Evolutionary conservation across 164 flowering plant species (phyloP).

Genomic region (Berberis vulgaris): DNA sequence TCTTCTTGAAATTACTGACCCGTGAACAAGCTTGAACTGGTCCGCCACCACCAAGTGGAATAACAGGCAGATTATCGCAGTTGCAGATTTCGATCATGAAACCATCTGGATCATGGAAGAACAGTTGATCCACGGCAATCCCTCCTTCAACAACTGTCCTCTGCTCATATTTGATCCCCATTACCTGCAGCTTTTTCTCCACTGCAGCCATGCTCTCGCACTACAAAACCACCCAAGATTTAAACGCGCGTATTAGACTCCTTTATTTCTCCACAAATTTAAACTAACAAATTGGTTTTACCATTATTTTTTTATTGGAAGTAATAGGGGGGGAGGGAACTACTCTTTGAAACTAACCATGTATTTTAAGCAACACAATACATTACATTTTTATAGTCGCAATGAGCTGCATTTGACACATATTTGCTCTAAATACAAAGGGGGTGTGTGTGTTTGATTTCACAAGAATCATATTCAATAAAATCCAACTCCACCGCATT

Average conservation of each 20-base stretch:
- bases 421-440: no score
- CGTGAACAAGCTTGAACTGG: conserved; percentile 38
- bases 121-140: conserved; percentile 42
- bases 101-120: conserved; percentile 66
- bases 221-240: conserved; percentile 22
- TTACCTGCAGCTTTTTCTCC: conserved; percentile 37
- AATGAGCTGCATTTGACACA: no score
- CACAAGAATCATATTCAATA: no score
- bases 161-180: conserved; percentile 30
- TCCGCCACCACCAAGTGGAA: conserved; percentile 39
- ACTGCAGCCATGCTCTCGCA: conserved; percentile 53
- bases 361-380: no score
- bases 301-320: no score
- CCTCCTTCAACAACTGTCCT: conserved; percentile 41
- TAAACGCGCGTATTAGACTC: not conserved
- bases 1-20: conserved; percentile 9
- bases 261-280: no score
- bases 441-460: no score
- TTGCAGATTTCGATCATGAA: conserved; percentile 72
- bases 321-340: no score
- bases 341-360: no score
- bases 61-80: conserved; percentile 67
- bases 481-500: no score
- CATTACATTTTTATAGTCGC: no score
- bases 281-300: not conserved